These are phyloP conservation scores for Populus hybrid DNA, from an alignment of 441 rosid genomes.

Conservation along the genomic window DNA sequence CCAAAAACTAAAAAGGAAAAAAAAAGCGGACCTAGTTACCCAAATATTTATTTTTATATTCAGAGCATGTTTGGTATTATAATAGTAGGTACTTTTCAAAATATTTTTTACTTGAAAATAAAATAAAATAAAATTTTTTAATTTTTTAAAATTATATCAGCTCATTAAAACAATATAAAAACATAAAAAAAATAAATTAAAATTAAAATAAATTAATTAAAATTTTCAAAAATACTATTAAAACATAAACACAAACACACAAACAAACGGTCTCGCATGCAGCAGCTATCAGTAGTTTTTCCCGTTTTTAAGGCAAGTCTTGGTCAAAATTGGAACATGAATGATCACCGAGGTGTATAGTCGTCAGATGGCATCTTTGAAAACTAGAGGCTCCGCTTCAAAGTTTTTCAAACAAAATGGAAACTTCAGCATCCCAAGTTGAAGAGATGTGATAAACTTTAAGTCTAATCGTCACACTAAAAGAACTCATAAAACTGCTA, in stretches of 20 bases:
- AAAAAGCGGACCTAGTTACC: neutral
- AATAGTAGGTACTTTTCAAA: too few relatives aligned
- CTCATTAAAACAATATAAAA: too few relatives aligned
- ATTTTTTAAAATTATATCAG: too few relatives aligned
- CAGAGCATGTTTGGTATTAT: too few relatives aligned
- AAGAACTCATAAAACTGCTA: neutral
- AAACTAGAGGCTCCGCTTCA: neutral
- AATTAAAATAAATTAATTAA: too few relatives aligned
- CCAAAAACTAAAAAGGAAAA: neutral
- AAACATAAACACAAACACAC: too few relatives aligned
- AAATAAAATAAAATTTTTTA: too few relatives aligned
- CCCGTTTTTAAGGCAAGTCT: neutral
- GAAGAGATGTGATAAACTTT: neutral
- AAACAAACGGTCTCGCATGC: neutral
- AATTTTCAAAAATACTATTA: too few relatives aligned
- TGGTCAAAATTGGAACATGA: neutral
- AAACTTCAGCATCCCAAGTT: neutral
- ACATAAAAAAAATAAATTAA: too few relatives aligned
- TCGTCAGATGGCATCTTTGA: slow-evolving; percentile 2
- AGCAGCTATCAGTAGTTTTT: neutral
- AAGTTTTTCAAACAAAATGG: neutral
- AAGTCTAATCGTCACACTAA: neutral
- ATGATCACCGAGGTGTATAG: neutral
- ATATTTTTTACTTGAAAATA: too few relatives aligned
- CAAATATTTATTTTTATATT: too few relatives aligned